phyloP scores from a whole-genome alignment of 352 stramenopile genomes.

The Detonula confervacea region DNA sequence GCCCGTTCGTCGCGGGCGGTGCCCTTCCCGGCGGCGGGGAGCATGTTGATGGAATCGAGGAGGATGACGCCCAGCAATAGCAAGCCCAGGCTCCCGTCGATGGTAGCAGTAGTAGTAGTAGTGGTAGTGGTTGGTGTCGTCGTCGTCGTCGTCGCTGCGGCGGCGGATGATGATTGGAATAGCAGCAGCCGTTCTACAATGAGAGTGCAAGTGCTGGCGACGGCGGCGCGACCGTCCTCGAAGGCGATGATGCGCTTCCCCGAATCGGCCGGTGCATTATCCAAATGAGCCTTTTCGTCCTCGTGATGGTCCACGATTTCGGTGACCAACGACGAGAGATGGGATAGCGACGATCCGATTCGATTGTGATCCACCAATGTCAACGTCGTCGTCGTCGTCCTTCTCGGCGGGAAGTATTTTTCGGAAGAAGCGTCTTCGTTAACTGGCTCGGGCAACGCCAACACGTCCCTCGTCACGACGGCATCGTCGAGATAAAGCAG shows the following conservation, averaged over 20 bases:
- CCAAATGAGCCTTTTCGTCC: constrained; percentile 61
- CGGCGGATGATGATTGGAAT: no score
- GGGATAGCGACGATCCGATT: constrained; percentile 37
- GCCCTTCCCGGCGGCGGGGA: constrained; percentile 62
- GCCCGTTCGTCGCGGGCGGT: constrained; percentile 67
- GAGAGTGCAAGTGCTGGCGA: constrained; percentile 77
- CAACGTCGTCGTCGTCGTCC: constrained; percentile 36
- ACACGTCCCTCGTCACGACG: constrained; percentile 15
- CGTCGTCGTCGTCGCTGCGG: no score
- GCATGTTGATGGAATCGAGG: constrained; percentile 82
- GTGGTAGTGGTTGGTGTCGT: no score
- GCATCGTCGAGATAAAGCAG: constrained; percentile 64
- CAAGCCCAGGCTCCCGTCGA: constrained; percentile 55
- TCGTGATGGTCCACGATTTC: constrained; percentile 83
- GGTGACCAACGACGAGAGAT: constrained; percentile 42
- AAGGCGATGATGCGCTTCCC: constrained; percentile 65
- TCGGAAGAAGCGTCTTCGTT: no score
- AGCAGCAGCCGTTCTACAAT: constrained; percentile 62
- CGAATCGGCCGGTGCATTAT: constrained; percentile 26
- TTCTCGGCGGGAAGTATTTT: no score
- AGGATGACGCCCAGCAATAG: constrained; percentile 76
- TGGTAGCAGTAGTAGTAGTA: constrained; percentile 1
- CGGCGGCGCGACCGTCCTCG: constrained; percentile 52
- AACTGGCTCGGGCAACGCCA: no score
- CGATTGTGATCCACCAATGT: constrained; percentile 82